phyloP scores from a whole-genome alignment of 129 eudicot species.

The Flaveria ramosissima region DNA sequence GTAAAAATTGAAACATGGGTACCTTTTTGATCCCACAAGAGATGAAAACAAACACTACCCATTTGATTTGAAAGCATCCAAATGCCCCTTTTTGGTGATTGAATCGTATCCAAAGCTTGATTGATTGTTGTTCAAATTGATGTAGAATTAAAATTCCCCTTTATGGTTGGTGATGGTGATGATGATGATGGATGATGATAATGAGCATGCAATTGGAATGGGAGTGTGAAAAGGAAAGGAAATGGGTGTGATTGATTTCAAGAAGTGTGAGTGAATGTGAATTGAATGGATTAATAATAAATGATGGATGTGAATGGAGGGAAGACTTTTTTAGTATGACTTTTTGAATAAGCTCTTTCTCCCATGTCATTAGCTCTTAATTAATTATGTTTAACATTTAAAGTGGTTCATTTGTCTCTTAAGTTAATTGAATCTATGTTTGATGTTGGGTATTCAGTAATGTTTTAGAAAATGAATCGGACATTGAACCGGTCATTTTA shows the following conservation, averaged over 20 bases:
- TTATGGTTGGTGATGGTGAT: conserved; percentile 19
- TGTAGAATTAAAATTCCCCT: background rate
- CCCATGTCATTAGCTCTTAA: conserved; percentile 36
- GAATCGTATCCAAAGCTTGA: conserved; percentile 58
- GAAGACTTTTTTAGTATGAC: conserved; percentile 37
- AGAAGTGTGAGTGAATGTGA: conserved; percentile 23
- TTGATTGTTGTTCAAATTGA: conserved; percentile 16
- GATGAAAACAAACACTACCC: conserved; percentile 48
- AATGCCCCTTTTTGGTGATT: conserved; percentile 19
- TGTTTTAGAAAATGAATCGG: no score
- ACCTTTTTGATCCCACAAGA: conserved; percentile 88
- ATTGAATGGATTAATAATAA: conserved; percentile 22
- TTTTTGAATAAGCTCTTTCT: conserved; percentile 41
- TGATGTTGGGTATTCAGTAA: no score
- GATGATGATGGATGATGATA: background rate
- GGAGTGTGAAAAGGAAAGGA: background rate
- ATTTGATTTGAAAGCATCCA: conserved; percentile 40
- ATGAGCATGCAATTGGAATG: conserved; percentile 14
- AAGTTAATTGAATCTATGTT: background rate
- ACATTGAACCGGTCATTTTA: no score
- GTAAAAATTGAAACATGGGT: conserved; percentile 33
- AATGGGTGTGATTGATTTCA: conserved; percentile 16
- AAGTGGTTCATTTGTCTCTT: background rate
- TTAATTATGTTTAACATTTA: background rate
- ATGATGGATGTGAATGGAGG: conserved; percentile 46